Percentiles rank a stretch among this genome's conserved stretches.
These are phyloP conservation scores for Leccinellum albellum DNA, from an alignment of 768 basidiomycete genomes.

Conservation along the genomic window DNA sequence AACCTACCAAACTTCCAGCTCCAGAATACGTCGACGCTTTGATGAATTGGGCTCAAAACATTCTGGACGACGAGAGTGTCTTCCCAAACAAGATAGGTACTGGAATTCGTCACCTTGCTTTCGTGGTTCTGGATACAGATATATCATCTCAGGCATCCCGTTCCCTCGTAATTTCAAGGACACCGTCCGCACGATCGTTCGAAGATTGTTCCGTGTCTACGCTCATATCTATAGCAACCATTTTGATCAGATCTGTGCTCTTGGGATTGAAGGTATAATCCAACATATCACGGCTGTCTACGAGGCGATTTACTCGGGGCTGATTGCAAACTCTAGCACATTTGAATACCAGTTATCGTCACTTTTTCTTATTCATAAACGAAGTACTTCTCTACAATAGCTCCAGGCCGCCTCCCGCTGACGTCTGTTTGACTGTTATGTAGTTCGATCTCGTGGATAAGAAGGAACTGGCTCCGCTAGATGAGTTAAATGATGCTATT, in stretches of 20 bases:
- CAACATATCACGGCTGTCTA: not conserved
- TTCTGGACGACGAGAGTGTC: conserved; percentile 86
- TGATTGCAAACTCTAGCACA: conserved; percentile 58
- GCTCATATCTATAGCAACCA: conserved; percentile 99
- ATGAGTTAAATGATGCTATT: conserved; percentile 93
- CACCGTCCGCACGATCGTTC: conserved; percentile 86
- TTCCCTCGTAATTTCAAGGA: conserved; percentile 89
- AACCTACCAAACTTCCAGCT: conserved; percentile 89
- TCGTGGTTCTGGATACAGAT: conserved; percentile 5
- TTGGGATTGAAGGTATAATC: conserved; percentile 89
- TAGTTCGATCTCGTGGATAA: conserved; percentile 94
- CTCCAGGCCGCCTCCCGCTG: conserved; percentile 4
- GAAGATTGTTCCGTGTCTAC: conserved; percentile 93
- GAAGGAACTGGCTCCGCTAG: conserved; percentile 92
- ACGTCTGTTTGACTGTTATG: not conserved
- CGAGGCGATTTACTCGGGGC: not conserved
- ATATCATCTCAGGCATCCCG: conserved; percentile 61
- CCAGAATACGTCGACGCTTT: conserved; percentile 96
- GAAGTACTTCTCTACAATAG: conserved; percentile 56
- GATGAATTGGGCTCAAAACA: conserved; percentile 96
- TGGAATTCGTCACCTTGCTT: conserved; percentile 4
- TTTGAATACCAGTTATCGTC: conserved; percentile 95
- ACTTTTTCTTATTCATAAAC: conserved; percentile 95
- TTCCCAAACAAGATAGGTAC: conserved; percentile 95
- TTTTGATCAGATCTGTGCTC: conserved; percentile 96